phyloP scores from a whole-genome alignment of 768 basidiomycete species.

The Kwoniella dejecticola region DNA sequence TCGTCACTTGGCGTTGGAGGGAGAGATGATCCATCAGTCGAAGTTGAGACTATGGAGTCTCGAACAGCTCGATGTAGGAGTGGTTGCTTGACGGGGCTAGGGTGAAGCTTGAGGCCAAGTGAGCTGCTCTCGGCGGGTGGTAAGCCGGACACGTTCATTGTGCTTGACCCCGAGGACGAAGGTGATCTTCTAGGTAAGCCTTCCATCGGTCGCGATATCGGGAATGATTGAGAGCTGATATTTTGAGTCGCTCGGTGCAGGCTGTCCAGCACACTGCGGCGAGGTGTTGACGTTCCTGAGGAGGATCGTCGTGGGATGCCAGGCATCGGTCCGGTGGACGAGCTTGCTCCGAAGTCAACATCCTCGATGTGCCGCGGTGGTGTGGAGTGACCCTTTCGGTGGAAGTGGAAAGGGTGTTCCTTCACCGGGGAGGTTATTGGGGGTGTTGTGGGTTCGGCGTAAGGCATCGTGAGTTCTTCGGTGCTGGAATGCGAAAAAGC shows the following conservation, averaged over 20 bases:
- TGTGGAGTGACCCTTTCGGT: slow-evolving; percentile 33
- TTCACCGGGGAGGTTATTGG: slow-evolving; percentile 41
- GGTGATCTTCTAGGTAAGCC: slow-evolving; percentile 36
- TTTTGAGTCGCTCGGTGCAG: slow-evolving; percentile 31
- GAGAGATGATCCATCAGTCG: slow-evolving; percentile 38
- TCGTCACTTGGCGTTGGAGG: slow-evolving; percentile 45
- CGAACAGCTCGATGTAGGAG: slow-evolving; percentile 22
- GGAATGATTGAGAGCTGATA: slow-evolving; percentile 16
- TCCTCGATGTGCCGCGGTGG: slow-evolving; percentile 36
- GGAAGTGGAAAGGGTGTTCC: slow-evolving; percentile 29
- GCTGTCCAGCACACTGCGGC: slow-evolving; percentile 26
- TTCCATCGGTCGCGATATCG: slow-evolving; percentile 39
- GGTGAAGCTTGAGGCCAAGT: slow-evolving; percentile 43
- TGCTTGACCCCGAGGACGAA: slow-evolving; percentile 11
- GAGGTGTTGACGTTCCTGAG: slow-evolving; percentile 35
- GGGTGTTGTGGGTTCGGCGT: slow-evolving; percentile 48
- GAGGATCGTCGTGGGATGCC: slow-evolving; percentile 49
- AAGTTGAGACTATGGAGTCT: slow-evolving; percentile 44
- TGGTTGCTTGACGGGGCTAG: slow-evolving; percentile 31
- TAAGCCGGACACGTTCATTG: slow-evolving; percentile 16
- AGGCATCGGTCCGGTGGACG: slow-evolving; percentile 43
- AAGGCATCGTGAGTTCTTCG: slow-evolving; percentile 43
- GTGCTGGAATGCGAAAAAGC: slow-evolving; percentile 1
- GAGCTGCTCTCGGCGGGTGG: slow-evolving; percentile 26
- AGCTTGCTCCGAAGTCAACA: slow-evolving; percentile 17